phyloP scores from a whole-genome alignment of 495 filamentous ascomycete species.

The Podospora sp. region DNA sequence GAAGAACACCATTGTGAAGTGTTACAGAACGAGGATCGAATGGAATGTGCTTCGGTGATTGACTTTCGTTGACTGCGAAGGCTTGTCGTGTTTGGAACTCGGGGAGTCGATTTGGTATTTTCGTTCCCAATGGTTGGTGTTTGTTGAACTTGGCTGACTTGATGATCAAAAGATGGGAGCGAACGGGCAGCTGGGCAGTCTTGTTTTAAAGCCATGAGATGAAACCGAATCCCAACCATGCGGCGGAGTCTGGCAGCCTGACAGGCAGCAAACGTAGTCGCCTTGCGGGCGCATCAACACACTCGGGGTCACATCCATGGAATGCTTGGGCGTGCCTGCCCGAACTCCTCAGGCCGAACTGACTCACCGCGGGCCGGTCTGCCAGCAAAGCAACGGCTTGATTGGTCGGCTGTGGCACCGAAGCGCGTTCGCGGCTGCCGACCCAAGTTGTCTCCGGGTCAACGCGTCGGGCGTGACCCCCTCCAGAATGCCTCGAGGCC shows the following conservation, averaged over 20 bases:
- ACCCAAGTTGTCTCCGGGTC: background rate
- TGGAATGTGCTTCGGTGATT: no score
- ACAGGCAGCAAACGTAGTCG: background rate
- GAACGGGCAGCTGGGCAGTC: background rate
- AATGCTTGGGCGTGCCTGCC: background rate
- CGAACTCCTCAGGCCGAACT: background rate
- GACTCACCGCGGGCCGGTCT: background rate
- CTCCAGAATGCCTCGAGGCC: background rate
- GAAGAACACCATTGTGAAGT: background rate
- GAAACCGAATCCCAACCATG: background rate
- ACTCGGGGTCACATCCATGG: background rate
- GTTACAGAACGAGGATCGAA: no score
- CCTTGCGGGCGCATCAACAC: background rate
- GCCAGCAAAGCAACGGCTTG: background rate
- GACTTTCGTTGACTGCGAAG: background rate
- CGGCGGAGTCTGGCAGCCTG: background rate
- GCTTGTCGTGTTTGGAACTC: background rate
- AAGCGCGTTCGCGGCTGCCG: background rate
- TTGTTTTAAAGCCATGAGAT: background rate
- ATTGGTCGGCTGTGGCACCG: background rate
- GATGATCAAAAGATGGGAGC: background rate
- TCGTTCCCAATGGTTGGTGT: no score
- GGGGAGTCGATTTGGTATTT: no score
- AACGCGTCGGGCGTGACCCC: background rate
- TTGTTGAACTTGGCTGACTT: background rate